These are phyloP conservation scores for Xylariomycetidae sp. DNA, from an alignment of 2,329 filamentous ascomycete species.

Conservation along the genomic window DNA sequence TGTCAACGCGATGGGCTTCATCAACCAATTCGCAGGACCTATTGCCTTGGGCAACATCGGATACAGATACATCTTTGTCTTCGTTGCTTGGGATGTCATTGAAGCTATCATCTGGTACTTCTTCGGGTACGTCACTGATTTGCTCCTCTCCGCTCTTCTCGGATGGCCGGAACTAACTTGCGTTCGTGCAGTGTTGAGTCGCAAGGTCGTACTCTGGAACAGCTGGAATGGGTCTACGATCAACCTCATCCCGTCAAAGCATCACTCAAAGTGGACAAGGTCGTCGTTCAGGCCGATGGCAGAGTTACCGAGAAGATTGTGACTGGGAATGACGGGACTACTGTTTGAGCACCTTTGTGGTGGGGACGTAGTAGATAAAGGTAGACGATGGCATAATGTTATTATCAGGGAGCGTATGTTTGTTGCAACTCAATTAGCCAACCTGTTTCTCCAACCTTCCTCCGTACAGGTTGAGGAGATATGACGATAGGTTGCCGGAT, in stretches of 20 bases:
- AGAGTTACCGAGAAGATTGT: slow-evolving; percentile 42
- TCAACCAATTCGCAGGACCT: slow-evolving; percentile 44
- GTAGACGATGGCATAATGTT: too few relatives aligned
- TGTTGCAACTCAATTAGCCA: too few relatives aligned
- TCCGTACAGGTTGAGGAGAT: too few relatives aligned
- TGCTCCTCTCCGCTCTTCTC: slow-evolving; percentile 1
- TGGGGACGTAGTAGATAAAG: too few relatives aligned
- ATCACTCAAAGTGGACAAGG: slow-evolving; percentile 45
- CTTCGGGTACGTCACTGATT: slow-evolving; percentile 33
- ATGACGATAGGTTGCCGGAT: too few relatives aligned
- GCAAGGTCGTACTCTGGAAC: slow-evolving; percentile 44
- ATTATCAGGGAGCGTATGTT: too few relatives aligned
- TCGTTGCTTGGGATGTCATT: slow-evolving; percentile 43
- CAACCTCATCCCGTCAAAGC: slow-evolving; percentile 46
- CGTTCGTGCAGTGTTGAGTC: slow-evolving; percentile 36
- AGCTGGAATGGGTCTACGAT: slow-evolving; percentile 46
- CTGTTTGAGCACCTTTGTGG: too few relatives aligned
- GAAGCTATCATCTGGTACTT: slow-evolving; percentile 40
- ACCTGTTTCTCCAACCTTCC: too few relatives aligned
- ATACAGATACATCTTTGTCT: slow-evolving; percentile 41
- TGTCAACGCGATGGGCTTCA: slow-evolving; percentile 40
- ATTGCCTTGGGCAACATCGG: slow-evolving; percentile 40
- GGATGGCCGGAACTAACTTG: too few relatives aligned
- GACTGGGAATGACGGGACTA: too few relatives aligned
- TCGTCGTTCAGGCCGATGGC: slow-evolving; percentile 41